phyloP scores from a whole-genome alignment of 192 early-diverging fungal species.

The Rhizophlyctis rosea region DNA sequence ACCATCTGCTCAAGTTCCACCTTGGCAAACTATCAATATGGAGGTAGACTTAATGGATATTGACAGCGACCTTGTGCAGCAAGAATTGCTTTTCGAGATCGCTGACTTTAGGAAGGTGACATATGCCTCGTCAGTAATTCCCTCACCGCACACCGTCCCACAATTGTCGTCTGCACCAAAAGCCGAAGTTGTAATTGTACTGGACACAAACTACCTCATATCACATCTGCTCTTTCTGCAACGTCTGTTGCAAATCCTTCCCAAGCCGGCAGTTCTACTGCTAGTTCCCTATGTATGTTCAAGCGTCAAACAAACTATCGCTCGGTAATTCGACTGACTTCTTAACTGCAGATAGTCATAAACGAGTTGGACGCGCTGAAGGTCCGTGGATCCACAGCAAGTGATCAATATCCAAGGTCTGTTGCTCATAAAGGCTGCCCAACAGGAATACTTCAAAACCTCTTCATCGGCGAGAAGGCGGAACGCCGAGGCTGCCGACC shows the following conservation, averaged over 20 bases:
- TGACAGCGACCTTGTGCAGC: background rate
- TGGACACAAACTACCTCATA: conserved; percentile 28
- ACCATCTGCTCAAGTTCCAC: too few relatives aligned
- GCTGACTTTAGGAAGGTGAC: background rate
- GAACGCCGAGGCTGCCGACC: background rate
- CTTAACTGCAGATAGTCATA: too few relatives aligned
- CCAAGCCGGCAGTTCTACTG: conserved; percentile 13
- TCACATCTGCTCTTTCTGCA: conserved; percentile 10
- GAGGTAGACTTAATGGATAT: background rate
- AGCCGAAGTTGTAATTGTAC: conserved; percentile 4
- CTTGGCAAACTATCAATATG: too few relatives aligned
- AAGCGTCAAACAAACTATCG: too few relatives aligned
- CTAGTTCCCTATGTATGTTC: conserved; percentile 21
- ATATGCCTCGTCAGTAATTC: background rate
- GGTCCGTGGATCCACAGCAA: conserved; percentile 2
- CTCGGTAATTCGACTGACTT: too few relatives aligned
- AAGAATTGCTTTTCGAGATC: background rate
- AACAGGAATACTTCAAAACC: background rate
- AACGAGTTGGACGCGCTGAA: conserved; percentile 26
- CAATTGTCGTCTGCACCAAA: background rate
- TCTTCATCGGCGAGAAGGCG: background rate
- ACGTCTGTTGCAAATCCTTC: conserved; percentile 3
- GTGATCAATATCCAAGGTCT: background rate
- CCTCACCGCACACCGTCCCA: background rate
- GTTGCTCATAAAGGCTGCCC: background rate